phyloP scores from a whole-genome alignment of 1,284 basidiomycete species.

The Tilletiaria anomala region DNA sequence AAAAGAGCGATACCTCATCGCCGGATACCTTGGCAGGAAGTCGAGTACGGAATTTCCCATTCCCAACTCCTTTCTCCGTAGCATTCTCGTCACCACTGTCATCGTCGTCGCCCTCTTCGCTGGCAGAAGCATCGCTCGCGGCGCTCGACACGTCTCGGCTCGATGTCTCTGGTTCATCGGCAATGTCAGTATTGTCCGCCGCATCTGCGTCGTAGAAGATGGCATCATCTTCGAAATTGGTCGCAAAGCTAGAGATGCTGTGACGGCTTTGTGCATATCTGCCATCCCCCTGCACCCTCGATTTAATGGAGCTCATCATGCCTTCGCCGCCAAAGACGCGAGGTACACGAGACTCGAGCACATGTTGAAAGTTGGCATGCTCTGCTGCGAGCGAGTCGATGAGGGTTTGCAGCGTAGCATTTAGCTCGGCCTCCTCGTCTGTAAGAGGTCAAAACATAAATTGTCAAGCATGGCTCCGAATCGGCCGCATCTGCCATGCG shows the following conservation, averaged over 20 bases:
- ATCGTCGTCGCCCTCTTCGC: slow-evolving; percentile 15
- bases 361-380: slow-evolving; percentile 19
- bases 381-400: slow-evolving; percentile 19
- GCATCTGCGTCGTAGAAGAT: slow-evolving; percentile 32
- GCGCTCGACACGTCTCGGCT: no score
- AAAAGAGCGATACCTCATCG: slow-evolving; percentile 73
- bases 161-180: slow-evolving; percentile 2
- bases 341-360: slow-evolving; percentile 20
- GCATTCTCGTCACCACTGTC: slow-evolving; percentile 23
- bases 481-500: not conserved
- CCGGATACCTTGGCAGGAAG: slow-evolving; percentile 50
- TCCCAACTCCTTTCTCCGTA: slow-evolving; percentile 9
- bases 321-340: slow-evolving; percentile 8
- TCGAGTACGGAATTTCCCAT: no score
- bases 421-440: slow-evolving; percentile 1
- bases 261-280: slow-evolving; percentile 9
- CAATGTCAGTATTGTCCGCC: slow-evolving; percentile 4
- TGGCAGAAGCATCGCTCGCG: slow-evolving; percentile 6
- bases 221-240: slow-evolving; percentile 22
- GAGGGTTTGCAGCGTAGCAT: slow-evolving; percentile 8
- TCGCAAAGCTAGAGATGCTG: slow-evolving; percentile 18
- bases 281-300: no score
- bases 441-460: not conserved
- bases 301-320: slow-evolving; percentile 19
- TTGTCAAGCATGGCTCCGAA: not conserved